phyloP scores from a whole-genome alignment of 2,329 filamentous ascomycete species.

The Botryotinia convoluta region DNA sequence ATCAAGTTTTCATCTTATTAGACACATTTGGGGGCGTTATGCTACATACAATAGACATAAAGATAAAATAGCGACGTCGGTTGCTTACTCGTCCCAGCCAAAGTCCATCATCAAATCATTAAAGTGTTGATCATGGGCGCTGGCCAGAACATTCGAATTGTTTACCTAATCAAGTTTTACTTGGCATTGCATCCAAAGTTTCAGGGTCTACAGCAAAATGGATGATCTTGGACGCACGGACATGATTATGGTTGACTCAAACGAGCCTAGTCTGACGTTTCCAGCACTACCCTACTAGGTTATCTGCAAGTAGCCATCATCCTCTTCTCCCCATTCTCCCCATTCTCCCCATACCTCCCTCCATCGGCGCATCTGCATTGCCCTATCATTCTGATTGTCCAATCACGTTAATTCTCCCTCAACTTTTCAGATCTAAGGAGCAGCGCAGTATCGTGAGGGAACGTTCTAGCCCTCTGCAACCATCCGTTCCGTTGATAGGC shows the following conservation, averaged over 20 bases:
- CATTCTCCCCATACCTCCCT: neutral
- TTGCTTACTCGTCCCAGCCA: neutral
- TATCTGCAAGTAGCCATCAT: neutral
- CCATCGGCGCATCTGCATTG: neutral
- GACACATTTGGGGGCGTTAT: neutral
- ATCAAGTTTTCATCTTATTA: neutral
- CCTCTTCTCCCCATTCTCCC: neutral
- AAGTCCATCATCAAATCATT: neutral
- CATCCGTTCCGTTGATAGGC: neutral
- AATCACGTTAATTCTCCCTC: too few species aligned
- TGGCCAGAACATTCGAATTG: slow-evolving; percentile 10
- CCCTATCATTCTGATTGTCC: neutral
- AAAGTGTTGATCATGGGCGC: too few species aligned
- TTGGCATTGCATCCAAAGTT: neutral
- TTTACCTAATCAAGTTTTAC: too few species aligned
- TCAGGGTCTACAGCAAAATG: neutral
- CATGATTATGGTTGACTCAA: neutral
- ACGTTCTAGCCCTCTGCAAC: neutral
- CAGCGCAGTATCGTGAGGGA: neutral
- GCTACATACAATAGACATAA: too few species aligned
- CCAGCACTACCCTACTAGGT: neutral
- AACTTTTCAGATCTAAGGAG: neutral
- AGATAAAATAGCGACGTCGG: neutral
- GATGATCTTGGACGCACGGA: neutral
- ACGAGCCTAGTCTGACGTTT: neutral